Conservation (phyloP, 805 yeast genomes). For the Candida wancherniae region DNA sequence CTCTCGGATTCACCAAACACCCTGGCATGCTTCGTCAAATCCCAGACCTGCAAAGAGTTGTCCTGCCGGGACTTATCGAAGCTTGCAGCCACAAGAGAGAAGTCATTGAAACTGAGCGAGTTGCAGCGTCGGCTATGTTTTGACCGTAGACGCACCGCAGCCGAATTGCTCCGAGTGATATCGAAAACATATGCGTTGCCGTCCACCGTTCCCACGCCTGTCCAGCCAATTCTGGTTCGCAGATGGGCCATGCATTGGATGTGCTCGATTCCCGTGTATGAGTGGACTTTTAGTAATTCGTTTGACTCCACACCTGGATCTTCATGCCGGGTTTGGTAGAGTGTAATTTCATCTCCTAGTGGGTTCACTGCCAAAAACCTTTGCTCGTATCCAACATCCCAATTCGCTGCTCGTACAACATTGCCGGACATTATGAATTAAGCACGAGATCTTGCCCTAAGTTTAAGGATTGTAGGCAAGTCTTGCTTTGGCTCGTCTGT, state of each 20-base stretch:
- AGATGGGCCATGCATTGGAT: conserved; percentile 68
- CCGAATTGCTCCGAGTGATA: conserved; percentile 36
- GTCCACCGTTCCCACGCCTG: conserved; percentile 70
- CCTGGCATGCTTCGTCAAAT: conserved; percentile 55
- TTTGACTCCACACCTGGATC: conserved; percentile 47
- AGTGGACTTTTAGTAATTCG: conserved; percentile 47
- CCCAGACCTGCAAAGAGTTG: conserved; percentile 75
- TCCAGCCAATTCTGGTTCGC: conserved; percentile 47
- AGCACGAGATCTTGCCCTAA: too few relatives aligned
- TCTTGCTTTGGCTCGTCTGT: too few relatives aligned
- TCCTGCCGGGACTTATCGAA: conserved; percentile 75
- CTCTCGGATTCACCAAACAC: conserved; percentile 14
- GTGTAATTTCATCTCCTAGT: conserved; percentile 70
- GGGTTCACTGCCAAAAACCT: conserved; percentile 68
- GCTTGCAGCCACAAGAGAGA: conserved; percentile 69
- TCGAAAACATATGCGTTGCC: conserved; percentile 66
- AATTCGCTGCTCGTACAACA: conserved; percentile 51
- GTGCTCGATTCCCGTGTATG: conserved; percentile 60
- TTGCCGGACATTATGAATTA: conserved; percentile 68
- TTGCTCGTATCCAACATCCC: conserved; percentile 57
- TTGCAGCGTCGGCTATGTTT: conserved; percentile 73
- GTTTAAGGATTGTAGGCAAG: too few relatives aligned
- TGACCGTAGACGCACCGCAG: conserved; percentile 46
- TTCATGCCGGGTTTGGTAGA: conserved; percentile 39
- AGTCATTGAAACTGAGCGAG: conserved; percentile 60